A percentile compares a stretch with the other conserved stretches of the same genome.
Conservation (phyloP, 2,329 filamentous ascomycete genomes). For the Apiospora sp. region DNA sequence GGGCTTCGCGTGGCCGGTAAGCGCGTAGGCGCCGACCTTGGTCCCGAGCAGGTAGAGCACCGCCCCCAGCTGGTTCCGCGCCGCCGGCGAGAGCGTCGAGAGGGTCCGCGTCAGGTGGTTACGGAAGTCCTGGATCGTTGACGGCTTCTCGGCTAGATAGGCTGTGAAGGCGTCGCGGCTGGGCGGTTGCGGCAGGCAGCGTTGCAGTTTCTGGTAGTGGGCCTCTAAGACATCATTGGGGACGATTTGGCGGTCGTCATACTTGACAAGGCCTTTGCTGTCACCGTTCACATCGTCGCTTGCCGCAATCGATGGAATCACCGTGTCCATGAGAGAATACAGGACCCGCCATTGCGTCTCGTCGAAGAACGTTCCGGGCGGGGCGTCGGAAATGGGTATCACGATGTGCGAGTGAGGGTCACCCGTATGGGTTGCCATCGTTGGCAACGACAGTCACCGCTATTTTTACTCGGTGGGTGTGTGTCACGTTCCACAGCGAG, state of each 20-base stretch:
- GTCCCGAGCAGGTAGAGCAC: constrained; percentile 42
- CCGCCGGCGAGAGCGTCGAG: constrained; percentile 17
- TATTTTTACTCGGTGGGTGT: background rate
- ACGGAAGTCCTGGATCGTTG: constrained; percentile 52
- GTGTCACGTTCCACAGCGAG: background rate
- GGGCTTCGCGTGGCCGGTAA: constrained; percentile 60
- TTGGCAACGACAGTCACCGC: background rate
- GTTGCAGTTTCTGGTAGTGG: constrained; percentile 37
- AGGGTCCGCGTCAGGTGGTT: constrained; percentile 45
- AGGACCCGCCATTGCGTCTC: constrained; percentile 44
- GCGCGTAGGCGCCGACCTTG: constrained; percentile 56
- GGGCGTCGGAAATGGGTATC: constrained; percentile 23
- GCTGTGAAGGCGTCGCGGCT: constrained; percentile 43
- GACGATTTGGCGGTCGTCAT: constrained; percentile 36
- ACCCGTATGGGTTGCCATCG: background rate
- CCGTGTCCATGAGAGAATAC: constrained; percentile 45
- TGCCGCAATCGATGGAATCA: constrained; percentile 54
- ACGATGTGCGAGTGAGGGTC: constrained; percentile 8
- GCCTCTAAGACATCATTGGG: constrained; percentile 47
- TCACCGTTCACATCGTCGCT: constrained; percentile 28
- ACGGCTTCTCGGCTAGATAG: constrained; percentile 50
- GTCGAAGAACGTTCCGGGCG: constrained; percentile 34
- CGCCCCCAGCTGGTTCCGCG: constrained; percentile 22
- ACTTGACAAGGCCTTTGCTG: constrained; percentile 25
- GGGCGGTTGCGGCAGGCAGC: constrained; percentile 32